Evolutionary conservation across 129 eudicot genomes (phyloP).

Genomic region (Flaveria brownii): DNA sequence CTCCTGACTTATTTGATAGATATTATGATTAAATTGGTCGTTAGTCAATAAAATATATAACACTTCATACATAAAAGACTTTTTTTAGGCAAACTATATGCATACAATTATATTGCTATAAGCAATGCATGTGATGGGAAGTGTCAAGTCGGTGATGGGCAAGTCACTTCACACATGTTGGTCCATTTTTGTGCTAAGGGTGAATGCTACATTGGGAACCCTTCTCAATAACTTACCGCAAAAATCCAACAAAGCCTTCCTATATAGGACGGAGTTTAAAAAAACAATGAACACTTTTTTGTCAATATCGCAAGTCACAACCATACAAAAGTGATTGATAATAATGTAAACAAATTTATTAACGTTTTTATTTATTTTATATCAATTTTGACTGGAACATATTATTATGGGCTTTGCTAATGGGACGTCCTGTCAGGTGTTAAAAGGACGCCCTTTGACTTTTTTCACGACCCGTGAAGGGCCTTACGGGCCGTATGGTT

Average conservation of each 20-base stretch:
- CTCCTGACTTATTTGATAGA: too few relatives aligned
- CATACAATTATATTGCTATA: neutral
- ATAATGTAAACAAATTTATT: too few relatives aligned
- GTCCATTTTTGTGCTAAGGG: conserved; percentile 33
- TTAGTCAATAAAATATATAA: too few relatives aligned
- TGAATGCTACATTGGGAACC: conserved; percentile 25
- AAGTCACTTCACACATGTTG: conserved; percentile 41
- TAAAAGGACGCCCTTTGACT: too few relatives aligned
- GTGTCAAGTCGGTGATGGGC: conserved; percentile 38
- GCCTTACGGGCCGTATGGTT: too few relatives aligned
- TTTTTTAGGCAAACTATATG: too few relatives aligned
- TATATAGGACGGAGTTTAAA: conserved; percentile 13
- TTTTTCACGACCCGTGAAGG: too few relatives aligned
- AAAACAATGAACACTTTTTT: conserved; percentile 6
- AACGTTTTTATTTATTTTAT: neutral
- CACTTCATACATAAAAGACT: too few relatives aligned
- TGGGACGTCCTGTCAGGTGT: too few relatives aligned
- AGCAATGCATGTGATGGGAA: conserved; percentile 27
- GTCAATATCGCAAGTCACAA: conserved; percentile 17
- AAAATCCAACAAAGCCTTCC: conserved; percentile 29
- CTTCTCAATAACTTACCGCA: conserved; percentile 29
- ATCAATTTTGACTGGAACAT: neutral
- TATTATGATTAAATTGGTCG: too few relatives aligned
- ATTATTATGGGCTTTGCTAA: too few relatives aligned
- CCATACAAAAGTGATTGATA: neutral